phyloP scores from a whole-genome alignment of 148 eudicot genomes.

The Vaccinium corymbosum region DNA sequence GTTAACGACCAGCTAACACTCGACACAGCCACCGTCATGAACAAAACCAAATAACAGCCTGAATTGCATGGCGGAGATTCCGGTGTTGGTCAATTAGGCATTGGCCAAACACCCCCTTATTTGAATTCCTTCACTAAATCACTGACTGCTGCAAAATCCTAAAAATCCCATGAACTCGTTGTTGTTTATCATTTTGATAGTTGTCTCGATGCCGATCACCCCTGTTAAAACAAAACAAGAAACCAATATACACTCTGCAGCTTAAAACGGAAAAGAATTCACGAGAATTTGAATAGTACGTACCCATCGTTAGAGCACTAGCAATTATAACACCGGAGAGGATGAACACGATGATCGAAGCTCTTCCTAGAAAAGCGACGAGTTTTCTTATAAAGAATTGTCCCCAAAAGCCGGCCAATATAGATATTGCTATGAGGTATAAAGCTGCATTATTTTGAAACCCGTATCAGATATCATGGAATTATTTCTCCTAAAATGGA shows the following conservation, averaged over 20 bases:
- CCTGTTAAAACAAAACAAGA: slow-evolving; percentile 40
- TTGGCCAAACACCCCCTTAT: slow-evolving; percentile 34
- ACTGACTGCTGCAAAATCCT: slow-evolving; percentile 73
- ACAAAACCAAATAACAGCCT: neutral
- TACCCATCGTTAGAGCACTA: slow-evolving; percentile 97
- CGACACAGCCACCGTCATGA: neutral
- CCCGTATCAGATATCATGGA: neutral
- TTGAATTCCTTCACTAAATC: slow-evolving; percentile 11
- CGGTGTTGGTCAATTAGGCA: slow-evolving; percentile 33
- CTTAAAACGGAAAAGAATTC: neutral
- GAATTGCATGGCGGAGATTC: neutral
- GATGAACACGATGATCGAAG: slow-evolving; percentile 85
- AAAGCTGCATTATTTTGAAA: slow-evolving; percentile 52
- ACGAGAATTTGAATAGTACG: neutral
- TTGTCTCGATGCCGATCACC: slow-evolving; percentile 65
- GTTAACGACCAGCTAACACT: slow-evolving; percentile 42
- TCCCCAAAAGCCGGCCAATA: slow-evolving; percentile 96
- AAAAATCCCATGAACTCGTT: slow-evolving; percentile 91
- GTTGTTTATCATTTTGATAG: slow-evolving; percentile 57
- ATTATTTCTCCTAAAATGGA: neutral
- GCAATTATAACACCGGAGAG: slow-evolving; percentile 88
- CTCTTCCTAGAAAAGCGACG: slow-evolving; percentile 63
- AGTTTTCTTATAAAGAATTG: slow-evolving; percentile 81
- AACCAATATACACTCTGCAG: neutral
- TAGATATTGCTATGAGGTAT: slow-evolving; percentile 69